Evolutionary conservation across 208 protist genomes (phyloP), one percentile per base, ranked within the genome.

Genomic region (Leishmania turanica): DNA sequence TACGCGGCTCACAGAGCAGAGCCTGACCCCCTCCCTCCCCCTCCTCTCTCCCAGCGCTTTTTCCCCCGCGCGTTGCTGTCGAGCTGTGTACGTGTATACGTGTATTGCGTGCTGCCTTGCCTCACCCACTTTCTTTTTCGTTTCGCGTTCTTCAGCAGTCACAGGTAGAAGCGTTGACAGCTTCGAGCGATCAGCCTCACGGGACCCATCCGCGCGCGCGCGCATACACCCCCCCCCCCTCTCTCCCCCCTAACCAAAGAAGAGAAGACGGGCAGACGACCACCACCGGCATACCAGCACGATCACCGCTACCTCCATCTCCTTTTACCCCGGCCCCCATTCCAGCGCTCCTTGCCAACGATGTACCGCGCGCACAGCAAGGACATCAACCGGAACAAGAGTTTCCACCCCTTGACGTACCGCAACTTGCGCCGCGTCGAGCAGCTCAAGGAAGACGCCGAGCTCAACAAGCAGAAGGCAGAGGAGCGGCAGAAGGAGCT

Each of bases 331-430:
- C 65, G 17, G 17, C 65, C 15, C 34, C 34, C 17, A 27, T 7
- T 31, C 34, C 7, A 17, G 31, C 31, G 27, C 62, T 40, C 13
- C 4, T 40, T 3, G 34, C 4, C 66, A 58, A 80, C 17, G 19
- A 97, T 97, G 94, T 97, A 97, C 87, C 84, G 84, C 42, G 87
- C 93, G 2, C 92, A 96, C 88, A 96, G 91, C 70, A 97, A 97
- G 69, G 90, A 97, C 56, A 97, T 97, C 84, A 97, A 97, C 78
- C 88, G 92, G 68, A 94, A 97, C 89, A 97, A 97, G 78, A 93
- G 90, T 76, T 97, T 97, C 78, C 92, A 97, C 82, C 94, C 94
- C 21, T 88, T 97, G 24, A 96, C 90, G n/a, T 87, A 79, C 75
- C 76, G 76, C 34, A 97, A 97, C 79, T 86, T 97, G n/a, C 81